A percentile compares a stretch with the other conserved stretches of the same genome.
Evolutionary conservation across 129 eudicot genomes (phyloP).

Genomic region (Flaveria sonorensis): DNA sequence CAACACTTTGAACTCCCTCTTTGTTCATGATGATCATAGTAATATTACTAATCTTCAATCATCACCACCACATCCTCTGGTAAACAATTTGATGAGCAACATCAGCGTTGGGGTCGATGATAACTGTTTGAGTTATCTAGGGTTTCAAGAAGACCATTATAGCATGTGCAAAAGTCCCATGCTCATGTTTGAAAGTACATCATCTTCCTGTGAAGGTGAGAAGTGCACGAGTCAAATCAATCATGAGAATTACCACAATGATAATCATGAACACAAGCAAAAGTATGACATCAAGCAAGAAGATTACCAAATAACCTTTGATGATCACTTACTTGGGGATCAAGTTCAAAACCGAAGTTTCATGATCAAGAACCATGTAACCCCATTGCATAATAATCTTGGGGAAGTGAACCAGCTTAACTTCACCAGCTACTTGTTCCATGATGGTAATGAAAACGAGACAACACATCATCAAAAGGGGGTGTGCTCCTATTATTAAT

Average conservation of each 20-base stretch:
- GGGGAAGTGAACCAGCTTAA: conserved; percentile 57
- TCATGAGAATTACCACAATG: conserved; percentile 22
- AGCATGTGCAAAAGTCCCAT: conserved; percentile 40
- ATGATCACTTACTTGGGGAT: conserved; percentile 30
- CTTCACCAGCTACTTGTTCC: conserved; percentile 35
- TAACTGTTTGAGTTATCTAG: conserved; percentile 18
- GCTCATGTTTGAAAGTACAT: conserved; percentile 50
- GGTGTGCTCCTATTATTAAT: conserved; percentile 39
- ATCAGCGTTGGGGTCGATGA: conserved; percentile 17
- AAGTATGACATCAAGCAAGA: conserved; percentile 43
- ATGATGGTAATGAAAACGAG: conserved; percentile 49
- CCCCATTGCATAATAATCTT: conserved; percentile 47
- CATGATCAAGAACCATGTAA: conserved; percentile 27
- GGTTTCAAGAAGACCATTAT: conserved; percentile 39
- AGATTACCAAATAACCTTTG: conserved; percentile 26
- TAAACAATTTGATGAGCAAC: conserved; percentile 22
- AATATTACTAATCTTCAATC: conserved; percentile 16
- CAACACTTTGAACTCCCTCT: conserved; percentile 17
- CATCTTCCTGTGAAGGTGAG: conserved; percentile 58
- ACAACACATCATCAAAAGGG: conserved; percentile 34
- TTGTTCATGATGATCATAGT: conserved; percentile 11
- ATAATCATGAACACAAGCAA: conserved; percentile 25
- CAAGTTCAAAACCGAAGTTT: conserved; percentile 34
- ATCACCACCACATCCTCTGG: conserved; percentile 14
- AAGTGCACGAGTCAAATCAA: too few species aligned